phyloP scores from a whole-genome alignment of 768 basidiomycete genomes.

The Hygrophoropsis aurantiaca region DNA sequence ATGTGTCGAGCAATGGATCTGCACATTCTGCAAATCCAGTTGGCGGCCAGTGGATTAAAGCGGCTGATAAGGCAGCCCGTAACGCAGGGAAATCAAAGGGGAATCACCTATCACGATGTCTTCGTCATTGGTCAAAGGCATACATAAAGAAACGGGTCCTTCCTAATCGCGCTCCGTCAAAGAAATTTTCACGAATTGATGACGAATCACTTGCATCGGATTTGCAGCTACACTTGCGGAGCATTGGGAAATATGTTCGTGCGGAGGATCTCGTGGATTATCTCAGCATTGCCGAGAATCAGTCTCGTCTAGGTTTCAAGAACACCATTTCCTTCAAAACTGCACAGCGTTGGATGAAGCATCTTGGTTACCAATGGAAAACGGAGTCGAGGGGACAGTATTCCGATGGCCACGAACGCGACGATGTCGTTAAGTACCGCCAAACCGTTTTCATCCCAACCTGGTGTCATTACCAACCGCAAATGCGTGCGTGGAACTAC shows the following conservation, averaged over 20 bases:
- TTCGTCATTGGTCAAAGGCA: constrained; percentile 19
- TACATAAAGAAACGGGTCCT: constrained; percentile 17
- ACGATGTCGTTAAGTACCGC: constrained; percentile 29
- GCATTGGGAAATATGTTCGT: constrained; percentile 19
- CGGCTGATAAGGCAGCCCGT: background rate
- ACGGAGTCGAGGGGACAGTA: constrained; percentile 22
- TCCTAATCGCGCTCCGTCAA: constrained; percentile 17
- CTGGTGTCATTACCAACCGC: background rate
- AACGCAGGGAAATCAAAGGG: background rate
- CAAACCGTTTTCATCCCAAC: constrained; percentile 21
- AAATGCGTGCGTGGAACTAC: constrained; percentile 28
- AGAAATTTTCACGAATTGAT: constrained; percentile 14
- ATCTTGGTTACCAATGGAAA: constrained; percentile 21
- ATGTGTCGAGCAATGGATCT: background rate
- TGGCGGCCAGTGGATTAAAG: background rate
- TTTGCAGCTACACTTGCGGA: constrained; percentile 12
- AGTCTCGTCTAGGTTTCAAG: constrained; percentile 9
- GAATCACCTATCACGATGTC: constrained; percentile 1
- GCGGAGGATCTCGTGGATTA: constrained; percentile 15
- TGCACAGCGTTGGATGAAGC: constrained; percentile 37
- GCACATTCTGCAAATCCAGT: background rate
- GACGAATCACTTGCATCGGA: constrained; percentile 11
- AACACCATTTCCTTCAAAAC: constrained; percentile 25
- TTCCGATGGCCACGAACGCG: constrained; percentile 30
- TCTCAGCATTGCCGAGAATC: constrained; percentile 7